phyloP scores from a whole-genome alignment of 2,329 filamentous ascomycete genomes.

The Xylariaceae sp. region DNA sequence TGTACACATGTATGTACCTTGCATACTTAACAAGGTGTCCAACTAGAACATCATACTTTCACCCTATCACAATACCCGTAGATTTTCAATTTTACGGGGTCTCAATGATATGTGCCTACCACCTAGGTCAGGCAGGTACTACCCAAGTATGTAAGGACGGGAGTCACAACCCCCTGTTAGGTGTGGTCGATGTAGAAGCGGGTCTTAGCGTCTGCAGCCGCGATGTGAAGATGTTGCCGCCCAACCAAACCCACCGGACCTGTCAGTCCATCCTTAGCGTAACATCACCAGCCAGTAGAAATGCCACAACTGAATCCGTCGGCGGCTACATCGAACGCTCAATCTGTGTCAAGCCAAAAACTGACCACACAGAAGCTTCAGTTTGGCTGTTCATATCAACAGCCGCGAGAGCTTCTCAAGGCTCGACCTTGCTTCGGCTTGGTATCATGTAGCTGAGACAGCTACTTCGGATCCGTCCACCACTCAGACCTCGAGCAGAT shows the following conservation, averaged over 20 bases:
- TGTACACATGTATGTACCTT: too few species aligned
- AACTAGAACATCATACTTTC: too few species aligned
- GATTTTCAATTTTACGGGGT: too few species aligned
- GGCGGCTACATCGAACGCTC: conserved; percentile 39
- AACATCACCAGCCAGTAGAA: conserved; percentile 28
- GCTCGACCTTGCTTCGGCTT: conserved; percentile 17
- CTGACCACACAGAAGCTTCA: conserved; percentile 32
- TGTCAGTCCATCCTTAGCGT: conserved; percentile 25
- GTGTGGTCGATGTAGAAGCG: background rate
- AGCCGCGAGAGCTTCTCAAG: conserved; percentile 24
- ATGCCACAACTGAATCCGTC: conserved; percentile 11
- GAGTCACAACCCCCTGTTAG: background rate
- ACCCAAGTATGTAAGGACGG: too few species aligned
- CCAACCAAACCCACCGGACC: conserved; percentile 26
- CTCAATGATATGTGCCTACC: too few species aligned
- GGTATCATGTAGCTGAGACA: conserved; percentile 15
- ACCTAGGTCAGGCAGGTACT: too few species aligned
- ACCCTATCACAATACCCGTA: too few species aligned
- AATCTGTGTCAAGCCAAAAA: conserved; percentile 30
- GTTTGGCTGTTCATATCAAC: conserved; percentile 32
- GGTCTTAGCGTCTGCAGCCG: conserved; percentile 28
- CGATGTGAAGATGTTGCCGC: conserved; percentile 32
- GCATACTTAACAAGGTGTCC: too few species aligned
- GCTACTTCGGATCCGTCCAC: conserved; percentile 3
- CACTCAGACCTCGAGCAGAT: conserved; percentile 28